Base-by-base conservation (phyloP, 1,284 basidiomycete genomes). In the Pholiota adiposa region DNA sequence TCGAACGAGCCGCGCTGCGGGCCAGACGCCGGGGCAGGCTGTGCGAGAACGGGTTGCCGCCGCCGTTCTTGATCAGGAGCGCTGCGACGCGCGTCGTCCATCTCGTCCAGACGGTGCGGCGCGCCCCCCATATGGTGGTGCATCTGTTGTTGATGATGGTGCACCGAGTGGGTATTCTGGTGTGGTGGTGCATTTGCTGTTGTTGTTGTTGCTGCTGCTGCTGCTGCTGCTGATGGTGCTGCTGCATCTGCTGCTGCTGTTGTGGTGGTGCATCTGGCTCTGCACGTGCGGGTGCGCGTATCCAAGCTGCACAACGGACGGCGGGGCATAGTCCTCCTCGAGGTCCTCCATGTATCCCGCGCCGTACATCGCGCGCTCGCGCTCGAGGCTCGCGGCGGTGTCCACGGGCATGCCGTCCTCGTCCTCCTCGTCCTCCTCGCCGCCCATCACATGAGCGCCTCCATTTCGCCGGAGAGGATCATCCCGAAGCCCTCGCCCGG, bases 401-500 rank as follows among this genome's bases (percentile, higher is more conserved):
- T 27, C 64, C 52, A 48, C 44, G 3, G 16, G 41, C 44, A 62
- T 64, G n/a, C 59, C 60, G 18, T 66, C 65, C 27, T 68, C 67
- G 9, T 31, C 57, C 3, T 73, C 75, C 21, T 80, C 80, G 1
- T 86, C 86, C 34, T 86, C 86, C 44, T 86, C 83, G 58, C 83
- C 79, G 8, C 77, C 81, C 29, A 79, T 21, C 23, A 59, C 60
- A n/a, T 75, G 57, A 89, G 75, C 59, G 90, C 80, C 69, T 92
- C 89, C 61, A 90, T 77, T 67, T 90, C 88, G 51, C 86, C 89
- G 51, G 72, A 78, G 31, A 91, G 78, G 53, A 92, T 81, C 79
- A 89, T 85, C 58, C 79, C 74, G 71, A 92, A 92, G 50, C 82
- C 88, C 31, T 90, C 87, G 41, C 84, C 81, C 85, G 83, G 50